phyloP scores from a whole-genome alignment of 257 asterid species.

The Eustoma russellianum region DNA sequence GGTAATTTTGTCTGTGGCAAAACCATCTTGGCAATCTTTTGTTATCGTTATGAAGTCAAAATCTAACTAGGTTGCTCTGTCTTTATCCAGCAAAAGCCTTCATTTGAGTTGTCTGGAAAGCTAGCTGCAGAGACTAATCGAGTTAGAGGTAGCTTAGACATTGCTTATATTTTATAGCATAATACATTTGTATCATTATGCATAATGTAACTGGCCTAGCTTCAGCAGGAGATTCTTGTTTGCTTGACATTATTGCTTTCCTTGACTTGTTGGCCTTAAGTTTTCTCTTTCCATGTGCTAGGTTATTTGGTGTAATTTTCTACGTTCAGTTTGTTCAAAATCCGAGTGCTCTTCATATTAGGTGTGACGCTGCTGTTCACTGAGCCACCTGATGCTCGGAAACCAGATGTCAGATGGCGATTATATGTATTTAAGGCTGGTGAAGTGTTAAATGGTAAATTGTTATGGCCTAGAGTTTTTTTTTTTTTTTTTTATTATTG shows the following conservation, averaged over 20 bases:
- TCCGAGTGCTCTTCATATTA: conserved; percentile 21
- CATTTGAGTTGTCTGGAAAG: conserved; percentile 97
- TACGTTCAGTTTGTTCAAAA: conserved; percentile 14
- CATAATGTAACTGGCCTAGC: not conserved
- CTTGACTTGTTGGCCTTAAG: not conserved
- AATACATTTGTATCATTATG: not conserved
- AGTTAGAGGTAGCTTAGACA: conserved; percentile 49
- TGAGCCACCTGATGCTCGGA: conserved; percentile 95
- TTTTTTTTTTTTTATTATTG: not conserved
- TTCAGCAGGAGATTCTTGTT: too few species aligned
- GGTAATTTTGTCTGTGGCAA: conserved; percentile 17
- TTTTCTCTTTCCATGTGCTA: not conserved
- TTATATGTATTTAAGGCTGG: conserved; percentile 92
- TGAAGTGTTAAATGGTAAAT: conserved; percentile 77
- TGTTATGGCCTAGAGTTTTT: not conserved
- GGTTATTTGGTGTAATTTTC: not conserved
- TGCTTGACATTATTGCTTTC: not conserved
- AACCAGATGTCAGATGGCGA: conserved; percentile 82
- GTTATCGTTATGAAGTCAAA: not conserved
- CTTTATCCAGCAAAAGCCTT: conserved; percentile 79
- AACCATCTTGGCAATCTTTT: not conserved
- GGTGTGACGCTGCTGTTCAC: conserved; percentile 84
- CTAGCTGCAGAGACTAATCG: conserved; percentile 98
- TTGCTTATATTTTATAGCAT: not conserved
- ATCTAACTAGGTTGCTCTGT: conserved; percentile 10